Evolutionary conservation across 1,284 basidiomycete species (phyloP), one percentile per base, ranked within the genome.

Genomic region (Trichosporon coremiiforme): DNA sequence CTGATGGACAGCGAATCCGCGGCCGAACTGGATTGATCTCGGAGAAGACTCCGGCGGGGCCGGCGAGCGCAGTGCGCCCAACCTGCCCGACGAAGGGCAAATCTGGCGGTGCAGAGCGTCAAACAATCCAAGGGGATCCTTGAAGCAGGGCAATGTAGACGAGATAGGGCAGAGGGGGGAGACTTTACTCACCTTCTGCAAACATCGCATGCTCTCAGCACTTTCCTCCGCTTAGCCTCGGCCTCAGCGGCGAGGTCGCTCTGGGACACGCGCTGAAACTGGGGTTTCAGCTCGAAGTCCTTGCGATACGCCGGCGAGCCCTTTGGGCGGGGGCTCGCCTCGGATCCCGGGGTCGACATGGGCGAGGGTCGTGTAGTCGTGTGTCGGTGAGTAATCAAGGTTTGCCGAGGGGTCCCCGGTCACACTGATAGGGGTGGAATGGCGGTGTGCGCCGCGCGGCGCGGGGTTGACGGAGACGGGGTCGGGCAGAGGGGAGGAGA

Each of bases 121-220:
- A n/a, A n/a, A n/a, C n/a, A n/a, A n/a, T n/a, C n/a, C n/a, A n/a
- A n/a, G n/a, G n/a, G n/a, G n/a, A n/a, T n/a, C n/a, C n/a, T n/a
- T n/a, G n/a, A n/a, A n/a, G n/a, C n/a, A n/a, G n/a, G n/a, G n/a
- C n/a, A n/a, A n/a, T n/a, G n/a, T n/a, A n/a, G n/a, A n/a, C n/a
- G 36, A 38, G 12, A 12, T 2, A 38, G 41, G 3, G 41, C 2
- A 45, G 3, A 33, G 1, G 29, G 12, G n/a, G 4, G 33, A 2
- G n/a, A n/a, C n/a, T n/a, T 13, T 13, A 74, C 71, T 22, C 60
- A 70, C 68, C 77, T 70, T 65, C 81, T 73, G 69, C 82, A 84
- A 1, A 80, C 77, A 73, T 83, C 82, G 70, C 83, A 84, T 8
- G 83, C 83, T 65, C 83, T 76, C 77, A 83, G 75, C 13, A 74